Evolutionary conservation across 768 basidiomycete species (phyloP).

Genomic region (Chlorophyllum brunneum): DNA sequence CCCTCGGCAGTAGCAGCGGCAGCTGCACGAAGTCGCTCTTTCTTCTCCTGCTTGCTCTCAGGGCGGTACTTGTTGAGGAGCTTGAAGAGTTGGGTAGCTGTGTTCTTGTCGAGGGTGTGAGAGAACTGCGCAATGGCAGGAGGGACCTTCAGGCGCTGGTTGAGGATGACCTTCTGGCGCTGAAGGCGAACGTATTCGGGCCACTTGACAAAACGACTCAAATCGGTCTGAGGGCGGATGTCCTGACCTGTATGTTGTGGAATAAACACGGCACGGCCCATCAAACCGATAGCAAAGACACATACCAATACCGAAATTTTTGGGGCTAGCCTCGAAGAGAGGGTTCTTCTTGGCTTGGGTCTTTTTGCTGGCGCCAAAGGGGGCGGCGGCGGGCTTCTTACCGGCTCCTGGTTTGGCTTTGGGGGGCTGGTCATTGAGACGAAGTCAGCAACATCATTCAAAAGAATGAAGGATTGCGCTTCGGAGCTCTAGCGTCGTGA

Average conservation of each 20-base stretch:
- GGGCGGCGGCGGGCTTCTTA: conserved; percentile 85
- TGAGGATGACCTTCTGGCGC: conserved; percentile 96
- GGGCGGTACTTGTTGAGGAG: conserved; percentile 96
- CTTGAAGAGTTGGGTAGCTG: conserved; percentile 96
- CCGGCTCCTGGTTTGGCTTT: conserved; percentile 66
- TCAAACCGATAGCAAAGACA: conserved; percentile 8
- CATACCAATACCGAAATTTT: conserved; percentile 95
- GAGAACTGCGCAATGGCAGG: conserved; percentile 97
- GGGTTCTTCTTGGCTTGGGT: conserved; percentile 88
- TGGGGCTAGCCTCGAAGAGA: conserved; percentile 85
- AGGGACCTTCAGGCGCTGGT: conserved; percentile 97
- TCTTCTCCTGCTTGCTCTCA: conserved; percentile 96
- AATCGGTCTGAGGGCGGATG: conserved; percentile 82
- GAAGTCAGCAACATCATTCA: conserved; percentile 45
- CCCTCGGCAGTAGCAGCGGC: conserved; percentile 78
- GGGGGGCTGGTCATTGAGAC: conserved; percentile 94
- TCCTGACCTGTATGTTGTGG: conserved; percentile 70
- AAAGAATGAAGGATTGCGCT: conserved; percentile 32
- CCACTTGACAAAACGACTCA: conserved; percentile 99
- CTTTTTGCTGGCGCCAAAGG: conserved; percentile 74
- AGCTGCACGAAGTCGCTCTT: conserved; percentile 78
- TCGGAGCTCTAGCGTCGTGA: conserved; percentile 55
- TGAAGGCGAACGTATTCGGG: conserved; percentile 98
- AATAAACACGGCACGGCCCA: not conserved
- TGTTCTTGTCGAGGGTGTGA: conserved; percentile 99